These are phyloP conservation scores for Saxophila tyrrhenica DNA, from an alignment of 495 filamentous ascomycete genomes.

Conservation along the genomic window DNA sequence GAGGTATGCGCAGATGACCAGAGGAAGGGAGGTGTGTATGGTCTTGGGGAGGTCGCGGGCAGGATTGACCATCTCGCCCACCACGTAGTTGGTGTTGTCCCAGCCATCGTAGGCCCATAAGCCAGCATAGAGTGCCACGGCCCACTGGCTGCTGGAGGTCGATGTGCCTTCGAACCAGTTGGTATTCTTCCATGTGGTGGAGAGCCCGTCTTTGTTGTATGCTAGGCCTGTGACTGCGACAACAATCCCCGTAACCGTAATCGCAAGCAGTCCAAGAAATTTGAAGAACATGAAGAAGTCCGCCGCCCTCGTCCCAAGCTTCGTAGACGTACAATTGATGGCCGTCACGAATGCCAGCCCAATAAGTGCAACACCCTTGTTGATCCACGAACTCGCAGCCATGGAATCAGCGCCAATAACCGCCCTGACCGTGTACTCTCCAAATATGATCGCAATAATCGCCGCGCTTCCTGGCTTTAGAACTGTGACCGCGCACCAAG, in stretches of 20 bases:
- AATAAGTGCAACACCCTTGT: conserved; percentile 73
- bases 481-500: conserved; percentile 89
- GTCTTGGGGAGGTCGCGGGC: conserved; percentile 82
- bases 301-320: conserved; percentile 69
- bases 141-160: conserved; percentile 68
- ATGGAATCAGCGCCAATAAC: conserved; percentile 70
- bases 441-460: conserved; percentile 95
- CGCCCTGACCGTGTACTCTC: conserved; percentile 86
- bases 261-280: conserved; percentile 75
- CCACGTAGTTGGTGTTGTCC: conserved; percentile 98
- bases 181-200: conserved; percentile 52
- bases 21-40: conserved; percentile 92
- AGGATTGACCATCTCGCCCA: conserved; percentile 89
- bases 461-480: conserved; percentile 86
- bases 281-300: conserved; percentile 96
- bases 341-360: conserved; percentile 67
- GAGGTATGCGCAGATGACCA: conserved; percentile 84
- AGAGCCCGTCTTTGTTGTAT: conserved; percentile 8
- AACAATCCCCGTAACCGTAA: conserved; percentile 79
- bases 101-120: conserved; percentile 98
- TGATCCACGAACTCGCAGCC: conserved; percentile 70
- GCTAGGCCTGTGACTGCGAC: conserved; percentile 71
- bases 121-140: conserved; percentile 87
- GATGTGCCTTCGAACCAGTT: conserved; percentile 88
- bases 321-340: conserved; percentile 83